phyloP scores from a whole-genome alignment of 768 basidiomycete genomes.

The Mycena belliarum region DNA sequence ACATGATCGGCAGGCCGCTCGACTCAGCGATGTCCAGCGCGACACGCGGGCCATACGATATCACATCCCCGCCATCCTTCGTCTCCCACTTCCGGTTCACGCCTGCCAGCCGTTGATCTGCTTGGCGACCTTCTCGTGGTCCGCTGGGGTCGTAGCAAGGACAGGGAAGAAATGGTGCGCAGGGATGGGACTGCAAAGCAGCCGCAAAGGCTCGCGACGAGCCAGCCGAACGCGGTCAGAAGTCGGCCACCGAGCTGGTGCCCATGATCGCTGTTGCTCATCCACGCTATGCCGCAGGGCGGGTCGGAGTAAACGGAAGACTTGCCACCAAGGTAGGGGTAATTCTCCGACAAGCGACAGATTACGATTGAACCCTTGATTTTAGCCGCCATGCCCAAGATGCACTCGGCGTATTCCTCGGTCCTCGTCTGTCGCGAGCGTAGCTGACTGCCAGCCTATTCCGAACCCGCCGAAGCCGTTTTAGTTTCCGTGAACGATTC shows the following conservation, averaged over 20 bases:
- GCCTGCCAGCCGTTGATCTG: conserved; percentile 10
- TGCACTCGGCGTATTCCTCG: neutral
- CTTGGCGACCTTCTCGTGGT: neutral
- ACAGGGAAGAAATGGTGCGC: conserved; percentile 2
- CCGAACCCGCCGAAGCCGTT: conserved; percentile 11
- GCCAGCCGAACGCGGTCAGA: conserved; percentile 5
- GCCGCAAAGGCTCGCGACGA: neutral
- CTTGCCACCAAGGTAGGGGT: neutral
- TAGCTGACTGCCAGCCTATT: conserved; percentile 5
- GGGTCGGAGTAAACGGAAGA: neutral
- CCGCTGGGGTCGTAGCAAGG: neutral
- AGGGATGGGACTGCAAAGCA: neutral
- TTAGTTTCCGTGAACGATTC: conserved; percentile 9
- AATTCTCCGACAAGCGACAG: conserved; percentile 8
- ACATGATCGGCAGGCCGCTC: neutral
- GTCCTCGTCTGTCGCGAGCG: neutral
- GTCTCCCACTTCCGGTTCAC: conserved; percentile 9
- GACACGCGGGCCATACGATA: neutral
- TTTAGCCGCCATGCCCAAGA: neutral
- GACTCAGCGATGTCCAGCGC: neutral
- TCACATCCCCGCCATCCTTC: neutral
- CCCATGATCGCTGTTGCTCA: conserved; percentile 12
- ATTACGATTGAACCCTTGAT: conserved; percentile 2
- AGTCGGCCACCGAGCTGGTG: neutral
- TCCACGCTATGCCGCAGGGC: conserved; percentile 10